Evolutionary conservation across 192 early-diverging fungal species (phyloP).

Genomic region (Coemansia nantahalensis): DNA sequence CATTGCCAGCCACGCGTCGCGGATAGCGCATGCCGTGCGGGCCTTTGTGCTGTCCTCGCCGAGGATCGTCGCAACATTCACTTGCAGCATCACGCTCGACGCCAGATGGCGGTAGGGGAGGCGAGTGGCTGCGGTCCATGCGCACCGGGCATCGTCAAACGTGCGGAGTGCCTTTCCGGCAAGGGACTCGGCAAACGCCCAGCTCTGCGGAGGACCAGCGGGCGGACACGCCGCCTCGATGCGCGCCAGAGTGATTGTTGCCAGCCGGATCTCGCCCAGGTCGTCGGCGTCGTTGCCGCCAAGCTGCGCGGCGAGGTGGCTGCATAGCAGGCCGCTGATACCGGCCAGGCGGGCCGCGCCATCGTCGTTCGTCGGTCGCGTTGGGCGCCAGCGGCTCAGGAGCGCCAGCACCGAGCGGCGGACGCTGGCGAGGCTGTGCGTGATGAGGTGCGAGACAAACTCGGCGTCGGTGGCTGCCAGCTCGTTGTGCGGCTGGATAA

Average conservation of each 20-base stretch:
- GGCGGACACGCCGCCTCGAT: slow-evolving; percentile 12
- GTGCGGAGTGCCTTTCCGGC: background rate
- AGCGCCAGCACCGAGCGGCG: slow-evolving; percentile 23
- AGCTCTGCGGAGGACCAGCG: slow-evolving; percentile 6
- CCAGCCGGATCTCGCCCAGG: slow-evolving; percentile 8
- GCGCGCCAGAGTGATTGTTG: slow-evolving; percentile 19
- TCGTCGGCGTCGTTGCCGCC: background rate
- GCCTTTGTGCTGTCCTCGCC: background rate
- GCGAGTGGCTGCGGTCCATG: background rate
- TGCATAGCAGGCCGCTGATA: slow-evolving; percentile 20
- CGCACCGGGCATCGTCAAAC: background rate
- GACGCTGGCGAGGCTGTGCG: slow-evolving; percentile 13
- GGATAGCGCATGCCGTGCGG: slow-evolving; percentile 5
- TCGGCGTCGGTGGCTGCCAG: slow-evolving; percentile 31
- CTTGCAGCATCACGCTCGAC: slow-evolving; percentile 21
- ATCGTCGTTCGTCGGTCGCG: background rate
- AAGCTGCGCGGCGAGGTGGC: slow-evolving; percentile 4
- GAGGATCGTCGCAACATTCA: slow-evolving; percentile 23
- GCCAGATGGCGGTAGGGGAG: slow-evolving; percentile 11
- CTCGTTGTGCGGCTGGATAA: slow-evolving; percentile 43
- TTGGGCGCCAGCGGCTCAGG: slow-evolving; percentile 29
- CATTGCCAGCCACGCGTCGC: slow-evolving; percentile 20
- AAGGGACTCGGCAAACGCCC: slow-evolving; percentile 20
- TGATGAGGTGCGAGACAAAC: slow-evolving; percentile 13
- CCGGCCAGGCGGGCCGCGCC: background rate